These are phyloP conservation scores for Trichoderma sp. DNA, from an alignment of 2,329 filamentous ascomycete genomes.

Conservation along the genomic window DNA sequence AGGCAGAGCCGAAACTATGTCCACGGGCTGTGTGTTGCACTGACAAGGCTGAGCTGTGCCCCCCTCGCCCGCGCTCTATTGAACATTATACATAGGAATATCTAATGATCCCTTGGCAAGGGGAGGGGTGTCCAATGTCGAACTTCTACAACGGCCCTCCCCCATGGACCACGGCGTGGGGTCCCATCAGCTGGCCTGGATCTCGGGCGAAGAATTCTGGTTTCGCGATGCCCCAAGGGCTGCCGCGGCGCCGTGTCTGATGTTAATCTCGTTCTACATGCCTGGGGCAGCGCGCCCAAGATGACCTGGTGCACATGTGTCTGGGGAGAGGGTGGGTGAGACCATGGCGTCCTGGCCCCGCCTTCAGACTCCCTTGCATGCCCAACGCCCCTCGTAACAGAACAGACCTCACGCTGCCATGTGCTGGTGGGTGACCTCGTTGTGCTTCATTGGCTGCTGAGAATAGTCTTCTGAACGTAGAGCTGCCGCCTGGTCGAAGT, in stretches of 20 bases:
- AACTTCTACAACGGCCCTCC: slow-evolving; percentile 4
- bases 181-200: slow-evolving; percentile 22
- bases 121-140: slow-evolving; percentile 19
- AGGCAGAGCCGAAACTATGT: slow-evolving; percentile 25
- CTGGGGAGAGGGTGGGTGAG: slow-evolving; percentile 28
- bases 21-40: slow-evolving; percentile 20
- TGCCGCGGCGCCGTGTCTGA: slow-evolving; percentile 37
- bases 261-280: slow-evolving; percentile 42
- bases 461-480: slow-evolving; percentile 27
- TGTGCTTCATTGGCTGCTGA: slow-evolving; percentile 33
- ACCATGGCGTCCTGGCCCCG: slow-evolving; percentile 32
- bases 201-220: slow-evolving; percentile 33
- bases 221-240: slow-evolving; percentile 28
- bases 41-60: slow-evolving; percentile 21
- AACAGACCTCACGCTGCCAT: slow-evolving; percentile 39
- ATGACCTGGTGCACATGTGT: slow-evolving; percentile 26
- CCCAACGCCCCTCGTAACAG: slow-evolving; percentile 38
- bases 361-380: slow-evolving; percentile 39
- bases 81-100: slow-evolving; percentile 5
- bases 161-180: slow-evolving; percentile 8
- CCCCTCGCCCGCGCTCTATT: slow-evolving; percentile 21
- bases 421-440: slow-evolving; percentile 35
- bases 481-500: slow-evolving; percentile 28
- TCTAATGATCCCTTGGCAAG: slow-evolving; percentile 27
- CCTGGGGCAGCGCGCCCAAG: slow-evolving; percentile 18